Evolutionary conservation across 768 basidiomycete genomes (phyloP).

Genomic region (Leccinellum luteum): DNA sequence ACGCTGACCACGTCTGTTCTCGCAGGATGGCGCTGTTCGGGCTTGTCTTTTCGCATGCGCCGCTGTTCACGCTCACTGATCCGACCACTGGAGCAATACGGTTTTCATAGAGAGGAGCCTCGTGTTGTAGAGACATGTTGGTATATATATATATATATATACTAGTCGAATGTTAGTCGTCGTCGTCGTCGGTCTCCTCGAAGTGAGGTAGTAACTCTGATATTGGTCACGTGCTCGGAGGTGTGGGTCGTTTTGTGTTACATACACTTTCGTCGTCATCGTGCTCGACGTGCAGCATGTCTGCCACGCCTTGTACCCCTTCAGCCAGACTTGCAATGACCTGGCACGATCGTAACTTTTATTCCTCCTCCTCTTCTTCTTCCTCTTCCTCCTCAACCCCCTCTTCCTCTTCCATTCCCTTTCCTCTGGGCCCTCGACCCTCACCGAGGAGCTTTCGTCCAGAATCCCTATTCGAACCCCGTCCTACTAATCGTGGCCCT

Average conservation of each 20-base stretch:
- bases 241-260: constrained; percentile 13
- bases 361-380: not conserved
- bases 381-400: constrained; percentile 9
- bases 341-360: not conserved
- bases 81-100: constrained; percentile 29
- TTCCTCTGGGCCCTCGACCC: constrained; percentile 13
- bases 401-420: constrained; percentile 19
- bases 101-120: constrained; percentile 28
- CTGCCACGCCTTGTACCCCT: constrained; percentile 28
- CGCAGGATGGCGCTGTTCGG: constrained; percentile 35
- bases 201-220: not conserved
- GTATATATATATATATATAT: constrained; percentile 21
- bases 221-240: constrained; percentile 27
- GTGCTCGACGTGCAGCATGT: constrained; percentile 29
- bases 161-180: not conserved
- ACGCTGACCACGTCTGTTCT: constrained; percentile 27
- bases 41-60: constrained; percentile 30
- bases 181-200: not conserved
- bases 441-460: constrained; percentile 4
- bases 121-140: constrained; percentile 11
- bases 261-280: not conserved
- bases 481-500: constrained; percentile 5
- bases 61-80: constrained; percentile 32
- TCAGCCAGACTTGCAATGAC: not conserved
- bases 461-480: constrained; percentile 20